A percentile compares a stretch with the other conserved stretches of the same genome.
phyloP scores from a whole-genome alignment of 345 rosid species.

The Acer negundo region DNA sequence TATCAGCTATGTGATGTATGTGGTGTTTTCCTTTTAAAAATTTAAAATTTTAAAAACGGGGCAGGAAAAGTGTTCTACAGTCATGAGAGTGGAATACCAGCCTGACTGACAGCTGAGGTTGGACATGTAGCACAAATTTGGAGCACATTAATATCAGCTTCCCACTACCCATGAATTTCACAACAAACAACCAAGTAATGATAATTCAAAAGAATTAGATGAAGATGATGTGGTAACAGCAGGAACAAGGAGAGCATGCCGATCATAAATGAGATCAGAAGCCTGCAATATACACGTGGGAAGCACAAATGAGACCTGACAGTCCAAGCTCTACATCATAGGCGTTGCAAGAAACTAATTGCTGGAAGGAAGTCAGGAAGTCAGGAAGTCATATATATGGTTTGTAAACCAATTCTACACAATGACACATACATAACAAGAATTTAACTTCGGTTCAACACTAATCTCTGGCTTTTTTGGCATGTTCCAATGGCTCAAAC shows the following conservation, averaged over 20 bases:
- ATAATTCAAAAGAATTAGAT: not conserved
- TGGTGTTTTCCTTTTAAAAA: too few species aligned
- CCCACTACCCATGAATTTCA: not conserved
- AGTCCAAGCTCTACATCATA: not conserved
- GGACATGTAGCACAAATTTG: not conserved
- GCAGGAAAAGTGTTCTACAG: not conserved
- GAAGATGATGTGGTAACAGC: not conserved
- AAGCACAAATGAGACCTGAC: not conserved
- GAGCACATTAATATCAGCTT: conserved; percentile 1
- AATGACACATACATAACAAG: not conserved
- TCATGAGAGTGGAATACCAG: not conserved
- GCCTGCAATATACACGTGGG: not conserved
- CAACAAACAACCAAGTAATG: not conserved
- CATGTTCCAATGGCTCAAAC: not conserved
- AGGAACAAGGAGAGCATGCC: not conserved
- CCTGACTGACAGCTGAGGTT: not conserved
- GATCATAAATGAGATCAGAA: not conserved
- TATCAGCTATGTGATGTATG: too few species aligned
- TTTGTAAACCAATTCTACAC: not conserved
- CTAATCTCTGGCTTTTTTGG: not conserved
- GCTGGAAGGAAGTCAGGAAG: not conserved
- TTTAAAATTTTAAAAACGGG: too few species aligned
- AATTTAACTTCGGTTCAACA: not conserved
- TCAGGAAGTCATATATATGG: too few species aligned
- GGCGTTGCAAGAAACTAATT: not conserved